These are phyloP conservation scores for Carex pumila DNA, from an alignment of 176 grass and related monocot species.

Conservation along the genomic window DNA sequence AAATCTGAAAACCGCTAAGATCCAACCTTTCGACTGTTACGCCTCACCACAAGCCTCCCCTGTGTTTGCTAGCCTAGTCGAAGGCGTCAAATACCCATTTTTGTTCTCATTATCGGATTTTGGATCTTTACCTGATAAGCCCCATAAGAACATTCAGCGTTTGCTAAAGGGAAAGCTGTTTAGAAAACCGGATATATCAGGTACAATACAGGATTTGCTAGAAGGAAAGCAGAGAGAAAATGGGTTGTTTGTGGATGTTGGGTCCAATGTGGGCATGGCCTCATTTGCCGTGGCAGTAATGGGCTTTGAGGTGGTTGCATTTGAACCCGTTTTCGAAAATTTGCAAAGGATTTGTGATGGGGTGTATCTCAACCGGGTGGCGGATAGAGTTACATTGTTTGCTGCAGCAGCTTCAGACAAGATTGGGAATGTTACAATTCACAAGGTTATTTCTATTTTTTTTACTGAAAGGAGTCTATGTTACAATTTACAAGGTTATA, in stretches of 20 bases:
- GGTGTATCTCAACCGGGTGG: constrained; percentile 58
- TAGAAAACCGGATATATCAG: constrained; percentile 78
- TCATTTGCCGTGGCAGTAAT: constrained; percentile 75
- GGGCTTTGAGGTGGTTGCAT: constrained; percentile 70
- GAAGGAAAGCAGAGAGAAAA: constrained; percentile 18
- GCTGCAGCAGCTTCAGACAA: constrained; percentile 55
- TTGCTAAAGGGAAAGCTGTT: constrained; percentile 80
- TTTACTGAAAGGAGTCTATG: neutral
- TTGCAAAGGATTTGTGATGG: constrained; percentile 77
- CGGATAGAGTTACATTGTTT: constrained; percentile 41
- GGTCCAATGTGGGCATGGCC: constrained; percentile 88
- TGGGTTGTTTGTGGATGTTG: constrained; percentile 68
- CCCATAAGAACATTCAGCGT: constrained; percentile 74
- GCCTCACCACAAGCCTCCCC: constrained; percentile 74
- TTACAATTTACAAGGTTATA: constrained; percentile 27
- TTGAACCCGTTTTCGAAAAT: constrained; percentile 88
- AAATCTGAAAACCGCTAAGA: neutral
- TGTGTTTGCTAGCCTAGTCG: constrained; percentile 78
- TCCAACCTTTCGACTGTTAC: constrained; percentile 65
- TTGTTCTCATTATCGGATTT: constrained; percentile 82
- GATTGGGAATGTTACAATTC: constrained; percentile 57
- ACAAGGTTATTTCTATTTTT: constrained; percentile 9
- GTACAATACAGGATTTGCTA: constrained; percentile 59
- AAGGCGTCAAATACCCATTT: constrained; percentile 69
- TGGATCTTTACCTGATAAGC: constrained; percentile 55